phyloP scores from a whole-genome alignment of 2,329 filamentous ascomycete genomes.

The Colletotrichum tamarilloi region DNA sequence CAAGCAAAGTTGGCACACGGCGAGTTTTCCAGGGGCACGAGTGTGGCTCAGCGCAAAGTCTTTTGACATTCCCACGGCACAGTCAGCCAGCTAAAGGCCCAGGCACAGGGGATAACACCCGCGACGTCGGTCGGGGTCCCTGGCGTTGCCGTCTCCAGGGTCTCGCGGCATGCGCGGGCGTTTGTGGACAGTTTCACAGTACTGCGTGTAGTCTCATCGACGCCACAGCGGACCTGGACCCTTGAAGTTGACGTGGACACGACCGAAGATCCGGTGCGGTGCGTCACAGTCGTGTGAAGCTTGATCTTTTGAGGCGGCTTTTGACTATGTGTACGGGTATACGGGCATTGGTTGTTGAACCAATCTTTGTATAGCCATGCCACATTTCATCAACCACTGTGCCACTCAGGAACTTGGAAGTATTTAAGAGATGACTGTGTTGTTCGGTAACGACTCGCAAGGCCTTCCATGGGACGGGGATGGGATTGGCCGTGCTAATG shows the following conservation, averaged over 20 bases:
- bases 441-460: neutral
- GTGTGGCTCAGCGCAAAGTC: conserved; percentile 12
- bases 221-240: conserved; percentile 16
- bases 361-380: neutral
- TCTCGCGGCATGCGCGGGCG: neutral
- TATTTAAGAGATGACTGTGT: neutral
- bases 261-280: neutral
- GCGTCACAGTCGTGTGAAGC: neutral
- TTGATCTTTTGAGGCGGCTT: neutral
- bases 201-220: neutral
- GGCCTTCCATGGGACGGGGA: neutral
- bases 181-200: neutral
- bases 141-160: conserved; percentile 1
- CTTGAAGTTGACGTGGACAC: conserved; percentile 17
- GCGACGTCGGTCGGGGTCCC: conserved; percentile 8
- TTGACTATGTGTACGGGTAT: neutral
- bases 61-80: neutral
- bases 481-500: neutral
- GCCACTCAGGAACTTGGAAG: neutral
- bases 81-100: neutral
- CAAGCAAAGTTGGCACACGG: neutral
- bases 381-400: neutral
- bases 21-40: conserved; percentile 6
- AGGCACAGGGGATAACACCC: neutral
- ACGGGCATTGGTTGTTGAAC: neutral